phyloP scores from a whole-genome alignment of 108 stramenopile genomes.

The Fragilaria radians region DNA sequence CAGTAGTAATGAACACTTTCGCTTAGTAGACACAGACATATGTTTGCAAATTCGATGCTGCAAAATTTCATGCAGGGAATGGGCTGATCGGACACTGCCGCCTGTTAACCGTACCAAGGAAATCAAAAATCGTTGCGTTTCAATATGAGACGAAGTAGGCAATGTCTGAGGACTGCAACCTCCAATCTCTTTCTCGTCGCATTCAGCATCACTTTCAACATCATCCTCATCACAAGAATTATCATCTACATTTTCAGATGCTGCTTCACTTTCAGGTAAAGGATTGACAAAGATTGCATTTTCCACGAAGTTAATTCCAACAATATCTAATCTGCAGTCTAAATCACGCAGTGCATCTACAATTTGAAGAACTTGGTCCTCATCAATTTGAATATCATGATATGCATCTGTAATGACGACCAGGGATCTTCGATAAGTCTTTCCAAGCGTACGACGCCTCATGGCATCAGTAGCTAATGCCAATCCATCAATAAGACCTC shows the following conservation, averaged over 20 bases:
- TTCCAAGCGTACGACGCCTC: slow-evolving; percentile 42
- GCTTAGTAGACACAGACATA: slow-evolving; percentile 26
- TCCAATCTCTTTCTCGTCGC: slow-evolving; percentile 12
- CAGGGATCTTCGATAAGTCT: slow-evolving; percentile 51
- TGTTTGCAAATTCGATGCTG: slow-evolving; percentile 24
- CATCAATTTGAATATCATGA: slow-evolving; percentile 46
- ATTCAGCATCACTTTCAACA: not conserved
- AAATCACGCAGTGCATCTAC: slow-evolving; percentile 43
- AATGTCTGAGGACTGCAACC: slow-evolving; percentile 13
- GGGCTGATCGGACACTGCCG: slow-evolving; percentile 59
- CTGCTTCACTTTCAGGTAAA: not conserved
- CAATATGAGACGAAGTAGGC: not conserved
- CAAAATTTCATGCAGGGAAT: slow-evolving; percentile 46
- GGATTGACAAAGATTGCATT: slow-evolving; percentile 19
- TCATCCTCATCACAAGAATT: not conserved
- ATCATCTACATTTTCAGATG: not conserved
- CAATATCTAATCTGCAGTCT: slow-evolving; percentile 45
- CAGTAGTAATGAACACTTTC: slow-evolving; percentile 55
- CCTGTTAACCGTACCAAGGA: slow-evolving; percentile 64
- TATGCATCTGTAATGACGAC: slow-evolving; percentile 79
- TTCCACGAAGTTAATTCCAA: slow-evolving; percentile 52
- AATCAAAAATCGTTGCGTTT: slow-evolving; percentile 45
- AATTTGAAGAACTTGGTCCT: slow-evolving; percentile 39
- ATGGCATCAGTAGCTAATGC: slow-evolving; percentile 72
- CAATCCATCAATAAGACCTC: slow-evolving; percentile 67